Percentiles rank a stretch among this genome's conserved stretches.
Conservation (phyloP, 768 basidiomycete genomes). For the Tricholoma flavovirens region DNA sequence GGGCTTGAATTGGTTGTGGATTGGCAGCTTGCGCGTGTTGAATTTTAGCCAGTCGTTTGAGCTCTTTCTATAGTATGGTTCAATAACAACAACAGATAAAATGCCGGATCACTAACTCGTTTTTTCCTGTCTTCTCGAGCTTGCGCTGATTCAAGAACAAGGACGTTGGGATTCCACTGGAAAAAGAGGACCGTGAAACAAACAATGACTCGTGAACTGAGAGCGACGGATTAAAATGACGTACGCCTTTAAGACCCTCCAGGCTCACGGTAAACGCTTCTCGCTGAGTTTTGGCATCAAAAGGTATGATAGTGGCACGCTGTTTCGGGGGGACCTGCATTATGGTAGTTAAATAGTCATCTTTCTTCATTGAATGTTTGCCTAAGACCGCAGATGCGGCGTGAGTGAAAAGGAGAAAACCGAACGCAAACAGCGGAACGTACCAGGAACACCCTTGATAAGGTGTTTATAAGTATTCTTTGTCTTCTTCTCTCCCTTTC, state of each 20-base stretch:
- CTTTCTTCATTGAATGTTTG: constrained; percentile 78
- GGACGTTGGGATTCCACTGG: constrained; percentile 62
- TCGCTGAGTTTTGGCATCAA: constrained; percentile 61
- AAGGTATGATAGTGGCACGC: constrained; percentile 51
- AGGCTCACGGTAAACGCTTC: constrained; percentile 71
- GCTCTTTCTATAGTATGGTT: constrained; percentile 50
- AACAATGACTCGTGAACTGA: background rate
- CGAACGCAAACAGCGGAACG: constrained; percentile 19
- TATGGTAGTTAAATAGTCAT: constrained; percentile 60
- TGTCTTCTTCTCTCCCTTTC: constrained; percentile 63
- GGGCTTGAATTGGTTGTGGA: constrained; percentile 27
- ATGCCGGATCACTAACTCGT: constrained; percentile 42
- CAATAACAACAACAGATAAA: background rate
- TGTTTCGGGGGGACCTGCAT: constrained; percentile 72
- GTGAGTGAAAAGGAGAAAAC: constrained; percentile 6
- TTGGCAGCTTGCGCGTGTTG: constrained; percentile 25
- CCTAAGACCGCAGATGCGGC: constrained; percentile 31
- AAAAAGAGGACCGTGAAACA: background rate
- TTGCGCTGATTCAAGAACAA: constrained; percentile 65
- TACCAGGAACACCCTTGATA: constrained; percentile 70
- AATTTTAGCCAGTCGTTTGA: constrained; percentile 61
- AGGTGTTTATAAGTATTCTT: constrained; percentile 75
- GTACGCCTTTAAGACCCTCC: constrained; percentile 69
- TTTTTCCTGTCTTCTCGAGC: constrained; percentile 74
- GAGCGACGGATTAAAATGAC: constrained; percentile 18